Conservation (phyloP, 2,329 filamentous ascomycete species). For the Fusarium tuaranense region DNA sequence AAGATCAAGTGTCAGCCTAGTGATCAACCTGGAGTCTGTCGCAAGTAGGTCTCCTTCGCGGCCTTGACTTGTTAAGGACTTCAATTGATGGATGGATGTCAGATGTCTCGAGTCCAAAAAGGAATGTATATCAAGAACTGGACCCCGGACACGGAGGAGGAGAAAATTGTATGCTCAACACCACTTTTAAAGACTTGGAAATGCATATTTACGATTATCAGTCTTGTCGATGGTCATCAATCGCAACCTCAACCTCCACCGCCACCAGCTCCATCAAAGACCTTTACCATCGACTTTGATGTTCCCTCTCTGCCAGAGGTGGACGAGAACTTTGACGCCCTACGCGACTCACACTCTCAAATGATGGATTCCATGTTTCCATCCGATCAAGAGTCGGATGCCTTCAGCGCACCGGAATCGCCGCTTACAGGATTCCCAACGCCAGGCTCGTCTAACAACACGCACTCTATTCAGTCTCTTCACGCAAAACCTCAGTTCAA, state of each 20-base stretch:
- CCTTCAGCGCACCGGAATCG: slow-evolving; percentile 31
- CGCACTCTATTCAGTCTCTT: slow-evolving; percentile 53
- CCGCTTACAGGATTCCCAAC: slow-evolving; percentile 41
- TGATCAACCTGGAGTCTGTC: slow-evolving; percentile 61
- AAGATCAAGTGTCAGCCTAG: slow-evolving; percentile 66
- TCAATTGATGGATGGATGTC: background rate
- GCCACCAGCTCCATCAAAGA: slow-evolving; percentile 57
- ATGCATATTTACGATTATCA: background rate
- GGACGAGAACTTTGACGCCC: slow-evolving; percentile 54
- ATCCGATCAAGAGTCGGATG: slow-evolving; percentile 35
- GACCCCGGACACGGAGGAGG: slow-evolving; percentile 62
- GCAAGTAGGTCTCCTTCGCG: slow-evolving; percentile 54
- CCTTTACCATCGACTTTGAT: slow-evolving; percentile 65
- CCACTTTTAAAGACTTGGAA: background rate
- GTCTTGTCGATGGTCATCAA: slow-evolving; percentile 38
- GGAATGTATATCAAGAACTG: slow-evolving; percentile 65
- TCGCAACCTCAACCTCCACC: slow-evolving; percentile 43
- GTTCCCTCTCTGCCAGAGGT: slow-evolving; percentile 55
- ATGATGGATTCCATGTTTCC: slow-evolving; percentile 57
- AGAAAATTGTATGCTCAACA: slow-evolving; percentile 54
- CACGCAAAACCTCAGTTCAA: slow-evolving; percentile 66
- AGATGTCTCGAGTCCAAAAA: slow-evolving; percentile 65
- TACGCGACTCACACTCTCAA: slow-evolving; percentile 57
- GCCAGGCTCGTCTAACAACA: slow-evolving; percentile 43
- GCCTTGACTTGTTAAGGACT: background rate